Evolutionary conservation across 306 rosid genomes (phyloP).

Genomic region (Rosa lucieae): DNA sequence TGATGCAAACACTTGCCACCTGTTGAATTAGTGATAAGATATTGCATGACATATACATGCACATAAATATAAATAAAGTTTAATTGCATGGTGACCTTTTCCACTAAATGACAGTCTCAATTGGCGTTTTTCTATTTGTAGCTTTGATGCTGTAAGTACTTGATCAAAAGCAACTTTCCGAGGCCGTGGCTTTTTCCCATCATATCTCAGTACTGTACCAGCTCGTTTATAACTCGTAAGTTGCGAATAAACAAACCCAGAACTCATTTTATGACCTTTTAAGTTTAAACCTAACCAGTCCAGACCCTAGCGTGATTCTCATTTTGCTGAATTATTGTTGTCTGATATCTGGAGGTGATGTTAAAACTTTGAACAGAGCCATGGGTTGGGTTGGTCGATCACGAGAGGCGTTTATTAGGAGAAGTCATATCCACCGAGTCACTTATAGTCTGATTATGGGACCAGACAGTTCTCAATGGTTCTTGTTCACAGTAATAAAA

Average conservation of each 20-base stretch:
- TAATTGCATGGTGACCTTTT: constrained; percentile 45
- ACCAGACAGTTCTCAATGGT: constrained; percentile 26
- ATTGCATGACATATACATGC: constrained; percentile 32
- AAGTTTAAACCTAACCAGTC: background rate
- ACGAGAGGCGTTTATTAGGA: constrained; percentile 39
- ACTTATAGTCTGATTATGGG: constrained; percentile 26
- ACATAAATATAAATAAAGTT: constrained; percentile 3
- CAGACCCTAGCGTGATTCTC: background rate
- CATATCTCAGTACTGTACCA: background rate
- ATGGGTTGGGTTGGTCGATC: constrained; percentile 36
- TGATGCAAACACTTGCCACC: constrained; percentile 17
- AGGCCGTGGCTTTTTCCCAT: constrained; percentile 22
- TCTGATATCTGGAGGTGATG: constrained; percentile 8
- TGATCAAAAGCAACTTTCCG: constrained; percentile 30
- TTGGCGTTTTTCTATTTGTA: constrained; percentile 34
- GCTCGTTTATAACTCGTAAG: background rate
- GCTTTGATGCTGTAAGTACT: constrained; percentile 20
- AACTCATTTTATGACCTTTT: background rate
- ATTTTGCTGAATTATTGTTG: background rate
- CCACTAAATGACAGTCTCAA: constrained; percentile 53
- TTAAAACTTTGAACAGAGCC: constrained; percentile 30
- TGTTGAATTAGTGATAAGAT: constrained; percentile 37
- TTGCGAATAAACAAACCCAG: background rate
- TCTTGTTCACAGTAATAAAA: constrained; percentile 28
- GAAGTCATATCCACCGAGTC: constrained; percentile 40